phyloP scores from a whole-genome alignment of 495 filamentous ascomycete genomes.

The Beverwykella pulmonaria region DNA sequence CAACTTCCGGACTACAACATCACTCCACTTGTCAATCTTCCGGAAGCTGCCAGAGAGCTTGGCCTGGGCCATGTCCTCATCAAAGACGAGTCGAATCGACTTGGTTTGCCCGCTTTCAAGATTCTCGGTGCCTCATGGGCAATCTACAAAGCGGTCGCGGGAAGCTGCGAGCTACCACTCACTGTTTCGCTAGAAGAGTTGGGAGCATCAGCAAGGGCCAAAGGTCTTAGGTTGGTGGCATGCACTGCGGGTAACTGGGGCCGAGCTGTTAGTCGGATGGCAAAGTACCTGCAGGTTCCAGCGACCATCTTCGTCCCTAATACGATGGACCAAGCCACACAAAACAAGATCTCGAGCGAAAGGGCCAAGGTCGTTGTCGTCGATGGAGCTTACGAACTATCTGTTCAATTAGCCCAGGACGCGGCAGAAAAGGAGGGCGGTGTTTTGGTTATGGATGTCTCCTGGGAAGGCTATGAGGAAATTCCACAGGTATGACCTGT shows the following conservation, averaged over 20 bases:
- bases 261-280: slow-evolving; percentile 68
- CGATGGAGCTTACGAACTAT: slow-evolving; percentile 62
- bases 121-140: slow-evolving; percentile 78
- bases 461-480: slow-evolving; percentile 63
- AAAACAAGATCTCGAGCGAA: slow-evolving; percentile 58
- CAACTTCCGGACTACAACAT: slow-evolving; percentile 42
- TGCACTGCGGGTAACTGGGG: slow-evolving; percentile 76
- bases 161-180: slow-evolving; percentile 47
- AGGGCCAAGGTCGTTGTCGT: slow-evolving; percentile 58
- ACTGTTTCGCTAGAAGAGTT: slow-evolving; percentile 49
- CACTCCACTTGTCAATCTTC: slow-evolving; percentile 53
- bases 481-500: slow-evolving; percentile 51
- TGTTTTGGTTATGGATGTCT: slow-evolving; percentile 67
- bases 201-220: slow-evolving; percentile 42
- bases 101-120: slow-evolving; percentile 72
- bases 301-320: slow-evolving; percentile 60
- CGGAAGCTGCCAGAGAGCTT: slow-evolving; percentile 57
- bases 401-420: slow-evolving; percentile 52
- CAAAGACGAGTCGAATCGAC: slow-evolving; percentile 48
- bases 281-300: slow-evolving; percentile 54
- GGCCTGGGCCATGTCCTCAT: slow-evolving; percentile 55
- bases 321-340: slow-evolving; percentile 56
- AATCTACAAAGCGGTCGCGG: slow-evolving; percentile 57
- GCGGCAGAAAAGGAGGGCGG: slow-evolving; percentile 44
- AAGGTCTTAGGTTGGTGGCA: slow-evolving; percentile 50